Base-by-base conservation (phyloP, 148 eudicot genomes). In the Rhododendron mucronatum region DNA sequence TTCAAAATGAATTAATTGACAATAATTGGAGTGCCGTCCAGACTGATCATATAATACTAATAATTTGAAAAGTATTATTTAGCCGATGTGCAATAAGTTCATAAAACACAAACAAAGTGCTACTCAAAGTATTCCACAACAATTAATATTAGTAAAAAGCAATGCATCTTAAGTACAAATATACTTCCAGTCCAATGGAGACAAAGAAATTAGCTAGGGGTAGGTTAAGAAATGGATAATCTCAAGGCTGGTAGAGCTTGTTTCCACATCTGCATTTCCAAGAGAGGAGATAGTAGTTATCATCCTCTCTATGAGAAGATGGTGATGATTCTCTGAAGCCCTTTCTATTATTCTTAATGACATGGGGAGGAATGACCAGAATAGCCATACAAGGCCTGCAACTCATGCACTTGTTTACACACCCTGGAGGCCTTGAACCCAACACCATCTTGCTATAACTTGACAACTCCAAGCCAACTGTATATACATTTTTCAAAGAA, bases 381-480 rank as follows among this genome's bases (percentile, higher is more conserved):
- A 85, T 89, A 1, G 95, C 92, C 89, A 85, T 83, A 83, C 94
- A 93, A 30, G 95, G 94, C 84, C 88, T 88, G 87, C 95, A 93
- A 81, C 78, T 89, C 90, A 82, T 85, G 90, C 95, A 93, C 86
- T 89, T 92, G 89, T 92, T 90, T 48, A 90, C 90, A 80, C 95
- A 93, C 44, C 83, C 84, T 1, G 95, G 95, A 26, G 95, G 95
- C 77, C 90, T 91, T 79, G 95, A 93, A 78, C 95, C 95, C 90
- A 93, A 73, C 51, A 88, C 83, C 85, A 65, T 86, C 81, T 92
- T 85, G 86, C 67, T 88, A 4, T 84, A 82, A 30, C 74, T 45
- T n/a, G 80, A 41, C 71, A 81, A 28, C 59, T 47, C 37, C 26
- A 84, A 74, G 18, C 82, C 57, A 11, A 47, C 82, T 78, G 57